Evolutionary conservation across 169 alveolate species (phyloP).

Genomic region (Cryptosporidium bovis): DNA sequence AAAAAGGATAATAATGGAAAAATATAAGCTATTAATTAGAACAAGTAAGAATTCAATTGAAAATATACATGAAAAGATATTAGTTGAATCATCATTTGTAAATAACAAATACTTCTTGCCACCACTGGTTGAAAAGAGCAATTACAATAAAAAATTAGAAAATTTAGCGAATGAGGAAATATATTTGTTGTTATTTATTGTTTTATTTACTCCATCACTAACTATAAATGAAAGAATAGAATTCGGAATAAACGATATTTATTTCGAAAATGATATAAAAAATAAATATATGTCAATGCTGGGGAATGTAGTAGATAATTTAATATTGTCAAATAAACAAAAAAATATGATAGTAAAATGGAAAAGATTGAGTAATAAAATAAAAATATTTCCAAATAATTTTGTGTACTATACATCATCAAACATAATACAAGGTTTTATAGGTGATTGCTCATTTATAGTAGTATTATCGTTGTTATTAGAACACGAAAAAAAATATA

Average conservation of each 20-base stretch:
- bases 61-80: background rate
- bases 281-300: conserved; percentile 17
- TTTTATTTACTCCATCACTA: conserved; percentile 7
- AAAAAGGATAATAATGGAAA: conserved; percentile 39
- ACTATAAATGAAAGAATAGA: conserved; percentile 5
- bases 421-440: conserved; percentile 88
- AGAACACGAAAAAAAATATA: conserved; percentile 86
- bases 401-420: conserved; percentile 68
- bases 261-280: background rate
- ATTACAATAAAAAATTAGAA: background rate
- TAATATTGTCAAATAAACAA: conserved; percentile 76
- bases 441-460: conserved; percentile 93
- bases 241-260: background rate
- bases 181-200: conserved; percentile 25
- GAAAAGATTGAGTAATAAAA: conserved; percentile 74
- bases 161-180: conserved; percentile 21
- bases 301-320: conserved; percentile 9
- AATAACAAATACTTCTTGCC: conserved; percentile 53
- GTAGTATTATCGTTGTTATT: conserved; percentile 89
- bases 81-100: conserved; percentile 54
- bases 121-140: conserved; percentile 20
- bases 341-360: conserved; percentile 71
- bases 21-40: conserved; percentile 9
- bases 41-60: background rate
- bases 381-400: conserved; percentile 37